Conservation (phyloP, 495 filamentous ascomycete genomes). For the Talaromyces proteolyticus region DNA sequence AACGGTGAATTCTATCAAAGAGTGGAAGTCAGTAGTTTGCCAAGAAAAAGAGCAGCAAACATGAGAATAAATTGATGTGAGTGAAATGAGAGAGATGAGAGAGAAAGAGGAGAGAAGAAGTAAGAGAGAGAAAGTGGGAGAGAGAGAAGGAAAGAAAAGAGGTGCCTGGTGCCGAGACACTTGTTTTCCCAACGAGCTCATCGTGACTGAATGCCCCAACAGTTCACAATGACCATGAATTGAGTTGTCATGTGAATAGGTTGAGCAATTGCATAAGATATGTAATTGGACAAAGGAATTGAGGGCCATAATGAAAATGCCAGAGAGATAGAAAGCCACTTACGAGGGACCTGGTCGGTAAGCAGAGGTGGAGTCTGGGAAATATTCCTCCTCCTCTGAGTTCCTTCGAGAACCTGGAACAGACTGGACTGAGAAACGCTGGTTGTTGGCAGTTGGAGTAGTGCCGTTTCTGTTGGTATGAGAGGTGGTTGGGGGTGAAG, state of each 20-base stretch:
- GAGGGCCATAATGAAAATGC: background rate
- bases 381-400: constrained; percentile 41
- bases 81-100: constrained; percentile 8
- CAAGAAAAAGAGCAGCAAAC: constrained; percentile 7
- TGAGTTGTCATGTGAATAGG: background rate
- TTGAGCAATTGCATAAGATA: background rate
- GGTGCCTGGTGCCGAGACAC: too few relatives aligned
- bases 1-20: constrained; percentile 62
- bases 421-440: constrained; percentile 66
- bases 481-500: constrained; percentile 48
- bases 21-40: background rate
- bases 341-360: constrained; percentile 34
- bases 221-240: constrained; percentile 4
- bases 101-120: constrained; percentile 8
- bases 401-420: constrained; percentile 77
- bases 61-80: constrained; percentile 7
- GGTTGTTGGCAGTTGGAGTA: constrained; percentile 17
- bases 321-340: constrained; percentile 16
- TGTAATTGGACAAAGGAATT: background rate
- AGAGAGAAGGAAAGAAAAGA: constrained; percentile 11
- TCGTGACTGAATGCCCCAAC: too few relatives aligned
- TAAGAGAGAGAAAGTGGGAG: constrained; percentile 9
- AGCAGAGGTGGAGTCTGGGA: constrained; percentile 23
- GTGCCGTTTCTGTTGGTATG: constrained; percentile 39
- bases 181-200: too few relatives aligned